Percentiles rank a stretch among this genome's conserved stretches.
Conservation (phyloP, 805 yeast genomes). For the Huiozyma sinensis region DNA sequence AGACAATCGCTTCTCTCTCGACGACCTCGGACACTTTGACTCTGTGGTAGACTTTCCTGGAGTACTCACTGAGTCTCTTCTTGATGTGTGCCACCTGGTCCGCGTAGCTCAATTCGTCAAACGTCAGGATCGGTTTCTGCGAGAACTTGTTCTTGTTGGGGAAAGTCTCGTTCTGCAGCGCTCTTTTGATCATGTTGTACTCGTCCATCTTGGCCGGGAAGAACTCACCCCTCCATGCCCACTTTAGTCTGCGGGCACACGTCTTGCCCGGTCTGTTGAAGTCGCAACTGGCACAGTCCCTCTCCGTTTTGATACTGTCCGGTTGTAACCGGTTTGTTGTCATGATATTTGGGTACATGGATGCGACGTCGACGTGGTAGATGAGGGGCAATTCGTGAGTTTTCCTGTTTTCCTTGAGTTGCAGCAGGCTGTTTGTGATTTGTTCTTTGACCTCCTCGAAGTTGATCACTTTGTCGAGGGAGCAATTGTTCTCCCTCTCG, state of each 20-base stretch:
- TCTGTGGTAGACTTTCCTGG: constrained; percentile 75
- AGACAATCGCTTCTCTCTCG: constrained; percentile 84
- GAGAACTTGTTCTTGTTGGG: constrained; percentile 49
- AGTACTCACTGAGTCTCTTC: constrained; percentile 71
- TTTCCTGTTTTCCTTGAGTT: constrained; percentile 48
- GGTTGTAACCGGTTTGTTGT: constrained; percentile 95
- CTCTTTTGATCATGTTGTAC: constrained; percentile 78
- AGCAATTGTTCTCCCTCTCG: constrained; percentile 66
- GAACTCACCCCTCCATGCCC: constrained; percentile 99
- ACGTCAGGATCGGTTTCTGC: constrained; percentile 47
- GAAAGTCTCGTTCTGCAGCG: constrained; percentile 68
- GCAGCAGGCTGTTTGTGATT: constrained; percentile 46
- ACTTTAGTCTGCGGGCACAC: constrained; percentile 83
- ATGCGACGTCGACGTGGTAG: constrained; percentile 97
- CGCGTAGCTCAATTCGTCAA: constrained; percentile 62
- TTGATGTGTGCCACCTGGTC: constrained; percentile 72
- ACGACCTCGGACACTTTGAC: constrained; percentile 73
- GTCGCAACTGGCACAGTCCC: constrained; percentile 95
- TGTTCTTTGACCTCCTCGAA: constrained; percentile 60
- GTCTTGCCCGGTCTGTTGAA: constrained; percentile 90
- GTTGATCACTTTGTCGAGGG: constrained; percentile 68
- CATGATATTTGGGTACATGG: constrained; percentile 99
- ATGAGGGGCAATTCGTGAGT: constrained; percentile 75
- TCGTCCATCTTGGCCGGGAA: constrained; percentile 87
- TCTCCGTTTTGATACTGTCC: constrained; percentile 90